phyloP scores from a whole-genome alignment of 305 asterid species.

The Salvia sclarea region DNA sequence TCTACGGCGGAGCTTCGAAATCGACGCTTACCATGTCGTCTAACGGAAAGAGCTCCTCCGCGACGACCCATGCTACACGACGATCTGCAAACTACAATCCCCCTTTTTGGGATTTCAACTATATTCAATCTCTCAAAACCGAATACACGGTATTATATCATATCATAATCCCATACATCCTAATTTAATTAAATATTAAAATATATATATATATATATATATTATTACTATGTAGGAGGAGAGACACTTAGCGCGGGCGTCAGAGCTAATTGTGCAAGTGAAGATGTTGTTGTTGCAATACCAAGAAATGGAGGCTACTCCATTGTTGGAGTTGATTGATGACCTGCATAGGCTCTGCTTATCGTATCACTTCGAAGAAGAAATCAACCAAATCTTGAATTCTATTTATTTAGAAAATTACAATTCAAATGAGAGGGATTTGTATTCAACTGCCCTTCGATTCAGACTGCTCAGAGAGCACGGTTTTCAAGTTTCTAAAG shows the following conservation, averaged over 20 bases:
- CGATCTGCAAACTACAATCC: constrained; percentile 37
- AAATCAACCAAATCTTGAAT: neutral
- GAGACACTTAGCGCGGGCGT: too few relatives aligned
- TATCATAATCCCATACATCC: too few relatives aligned
- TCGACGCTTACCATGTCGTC: neutral
- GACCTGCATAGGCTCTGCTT: too few relatives aligned
- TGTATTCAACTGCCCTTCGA: neutral
- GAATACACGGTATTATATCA: neutral
- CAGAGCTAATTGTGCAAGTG: too few relatives aligned
- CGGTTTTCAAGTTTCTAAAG: neutral
- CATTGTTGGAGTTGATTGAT: too few relatives aligned
- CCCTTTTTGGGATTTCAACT: constrained; percentile 28
- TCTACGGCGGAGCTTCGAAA: neutral
- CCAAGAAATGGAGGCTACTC: too few relatives aligned
- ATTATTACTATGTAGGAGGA: too few relatives aligned
- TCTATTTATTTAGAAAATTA: neutral
- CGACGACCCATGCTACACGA: neutral
- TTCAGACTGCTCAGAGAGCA: neutral
- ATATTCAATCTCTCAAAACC: constrained; percentile 28
- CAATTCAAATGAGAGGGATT: neutral
- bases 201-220: too few relatives aligned
- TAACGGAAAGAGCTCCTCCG: neutral
- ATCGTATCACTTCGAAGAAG: neutral
- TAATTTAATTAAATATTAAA: too few relatives aligned
- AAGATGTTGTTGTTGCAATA: too few relatives aligned